phyloP scores from a whole-genome alignment of 2,329 filamentous ascomycete species.

The Fusarium annulatum region DNA sequence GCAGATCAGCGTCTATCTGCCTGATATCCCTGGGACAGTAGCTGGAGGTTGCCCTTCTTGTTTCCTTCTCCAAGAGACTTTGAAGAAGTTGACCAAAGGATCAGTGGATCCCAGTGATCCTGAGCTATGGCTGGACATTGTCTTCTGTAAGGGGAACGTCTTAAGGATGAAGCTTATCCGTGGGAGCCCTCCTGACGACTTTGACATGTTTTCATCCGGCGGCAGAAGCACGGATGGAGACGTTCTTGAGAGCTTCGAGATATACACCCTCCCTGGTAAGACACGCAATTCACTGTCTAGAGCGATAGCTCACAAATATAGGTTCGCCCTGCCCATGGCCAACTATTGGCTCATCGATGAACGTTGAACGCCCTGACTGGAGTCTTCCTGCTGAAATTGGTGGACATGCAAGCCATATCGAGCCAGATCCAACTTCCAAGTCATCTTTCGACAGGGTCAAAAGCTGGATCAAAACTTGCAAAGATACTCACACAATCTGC shows the following conservation, averaged over 20 bases:
- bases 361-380: constrained; percentile 9
- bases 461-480: constrained; percentile 33
- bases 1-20: constrained; percentile 15
- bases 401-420: constrained; percentile 25
- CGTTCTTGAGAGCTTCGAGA: constrained; percentile 17
- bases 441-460: constrained; percentile 27
- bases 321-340: constrained; percentile 32
- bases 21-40: constrained; percentile 10
- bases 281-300: fast-evolving
- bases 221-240: neutral
- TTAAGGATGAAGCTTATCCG: constrained; percentile 2
- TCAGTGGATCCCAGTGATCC: constrained; percentile 4
- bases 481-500: constrained; percentile 23
- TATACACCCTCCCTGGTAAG: constrained; percentile 37
- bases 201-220: constrained; percentile 24
- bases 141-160: constrained; percentile 35
- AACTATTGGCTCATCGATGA: constrained; percentile 31
- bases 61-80: constrained; percentile 1
- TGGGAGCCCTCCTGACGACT: constrained; percentile 20
- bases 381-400: constrained; percentile 10
- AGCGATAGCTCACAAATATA: neutral
- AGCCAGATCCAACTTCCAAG: constrained; percentile 20
- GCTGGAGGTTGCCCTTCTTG: constrained; percentile 26
- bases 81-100: constrained; percentile 21
- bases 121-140: constrained; percentile 15